These are phyloP conservation scores for Alternaria hordeiaustralica DNA, from an alignment of 2,329 filamentous ascomycete species.

Conservation along the genomic window DNA sequence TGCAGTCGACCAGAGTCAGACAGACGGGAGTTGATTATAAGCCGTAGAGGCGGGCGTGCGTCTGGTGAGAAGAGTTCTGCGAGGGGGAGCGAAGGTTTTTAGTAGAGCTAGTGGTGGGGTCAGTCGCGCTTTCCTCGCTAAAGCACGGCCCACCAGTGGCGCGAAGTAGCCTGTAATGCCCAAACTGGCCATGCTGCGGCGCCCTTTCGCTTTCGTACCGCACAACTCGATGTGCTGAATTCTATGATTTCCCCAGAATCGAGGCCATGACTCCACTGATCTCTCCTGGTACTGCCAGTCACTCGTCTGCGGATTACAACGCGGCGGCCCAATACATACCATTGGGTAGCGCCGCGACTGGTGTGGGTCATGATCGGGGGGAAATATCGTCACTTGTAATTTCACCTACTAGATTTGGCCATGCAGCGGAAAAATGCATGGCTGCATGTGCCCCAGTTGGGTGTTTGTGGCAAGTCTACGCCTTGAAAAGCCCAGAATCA, in stretches of 20 bases:
- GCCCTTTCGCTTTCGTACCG: conserved; percentile 14
- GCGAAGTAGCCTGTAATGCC: conserved; percentile 14
- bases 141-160: conserved; percentile 22
- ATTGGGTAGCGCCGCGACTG: conserved; percentile 22
- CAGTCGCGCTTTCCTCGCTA: conserved; percentile 22
- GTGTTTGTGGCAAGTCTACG: conserved; percentile 1
- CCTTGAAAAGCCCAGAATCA: background rate
- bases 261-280: background rate
- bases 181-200: conserved; percentile 12
- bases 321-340: conserved; percentile 20
- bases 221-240: background rate
- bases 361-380: conserved; percentile 7
- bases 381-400: conserved; percentile 10
- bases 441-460: background rate
- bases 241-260: background rate
- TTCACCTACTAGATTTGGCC: conserved; percentile 5
- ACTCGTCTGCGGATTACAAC: background rate
- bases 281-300: background rate
- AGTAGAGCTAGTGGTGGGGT: conserved; percentile 23
- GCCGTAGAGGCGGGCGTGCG: conserved; percentile 32
- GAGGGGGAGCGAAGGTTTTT: conserved; percentile 24
- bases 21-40: conserved; percentile 28
- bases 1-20: conserved; percentile 41
- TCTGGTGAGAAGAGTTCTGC: conserved; percentile 20
- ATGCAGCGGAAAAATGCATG: conserved; percentile 3